Evolutionary conservation across 805 yeast species (phyloP).

Genomic region (Saturnispora sekii): DNA sequence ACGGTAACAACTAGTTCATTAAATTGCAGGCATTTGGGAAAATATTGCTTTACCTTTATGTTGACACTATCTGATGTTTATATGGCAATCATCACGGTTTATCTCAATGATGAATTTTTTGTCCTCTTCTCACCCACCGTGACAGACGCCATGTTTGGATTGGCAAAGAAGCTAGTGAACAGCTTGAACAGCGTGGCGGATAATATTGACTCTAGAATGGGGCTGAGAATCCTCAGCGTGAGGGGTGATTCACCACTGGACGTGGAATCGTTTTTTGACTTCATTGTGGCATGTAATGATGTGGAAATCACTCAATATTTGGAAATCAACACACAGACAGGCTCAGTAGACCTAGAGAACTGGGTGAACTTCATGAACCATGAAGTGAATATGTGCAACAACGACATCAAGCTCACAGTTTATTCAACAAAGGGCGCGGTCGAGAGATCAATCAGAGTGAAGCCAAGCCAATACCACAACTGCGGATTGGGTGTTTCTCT

Average conservation of each 20-base stretch:
- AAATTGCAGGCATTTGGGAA: too few relatives aligned
- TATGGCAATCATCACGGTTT: too few relatives aligned
- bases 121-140: neutral
- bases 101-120: too few relatives aligned
- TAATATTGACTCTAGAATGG: slow-evolving; percentile 26
- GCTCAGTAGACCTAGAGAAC: slow-evolving; percentile 14
- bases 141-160: slow-evolving; percentile 39
- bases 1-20: too few relatives aligned
- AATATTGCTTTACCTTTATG: too few relatives aligned
- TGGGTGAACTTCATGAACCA: slow-evolving; percentile 20
- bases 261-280: slow-evolving; percentile 77
- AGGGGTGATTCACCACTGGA: slow-evolving; percentile 42
- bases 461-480: slow-evolving; percentile 6
- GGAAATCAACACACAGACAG: slow-evolving; percentile 12
- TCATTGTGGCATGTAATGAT: slow-evolving; percentile 69
- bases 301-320: slow-evolving; percentile 27
- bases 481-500: slow-evolving; percentile 51
- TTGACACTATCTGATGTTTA: too few relatives aligned
- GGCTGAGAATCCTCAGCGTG: slow-evolving; percentile 50
- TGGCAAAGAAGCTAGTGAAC: slow-evolving; percentile 51
- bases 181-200: slow-evolving; percentile 21
- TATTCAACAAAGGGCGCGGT: slow-evolving; percentile 88
- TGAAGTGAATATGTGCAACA: slow-evolving; percentile 20
- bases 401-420: slow-evolving; percentile 43
- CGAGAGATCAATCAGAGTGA: slow-evolving; percentile 29